Percentiles rank a stretch among this genome's conserved stretches.
phyloP scores from a whole-genome alignment of 2,329 filamentous ascomycete species.

The Thelonectria blattea region DNA sequence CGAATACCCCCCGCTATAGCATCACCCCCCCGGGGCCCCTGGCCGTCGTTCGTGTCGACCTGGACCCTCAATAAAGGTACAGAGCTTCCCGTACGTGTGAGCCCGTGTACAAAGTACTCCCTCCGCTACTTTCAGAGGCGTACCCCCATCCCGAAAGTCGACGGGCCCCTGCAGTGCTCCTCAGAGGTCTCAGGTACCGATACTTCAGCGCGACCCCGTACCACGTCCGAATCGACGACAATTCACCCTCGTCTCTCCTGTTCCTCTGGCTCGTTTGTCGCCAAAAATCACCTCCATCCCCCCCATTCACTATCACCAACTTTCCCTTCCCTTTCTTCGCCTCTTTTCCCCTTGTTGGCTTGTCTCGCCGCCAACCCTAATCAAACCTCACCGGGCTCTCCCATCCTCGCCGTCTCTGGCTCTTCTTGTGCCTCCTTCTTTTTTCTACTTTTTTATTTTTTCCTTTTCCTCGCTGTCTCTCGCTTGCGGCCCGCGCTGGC shows the following conservation, averaged over 20 bases:
- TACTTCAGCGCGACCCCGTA: constrained; percentile 12
- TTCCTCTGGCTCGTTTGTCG: constrained; percentile 6
- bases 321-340: constrained; percentile 2
- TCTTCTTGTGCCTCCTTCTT: constrained; percentile 5
- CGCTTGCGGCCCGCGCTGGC: constrained; percentile 35
- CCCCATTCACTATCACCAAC: constrained; percentile 15
- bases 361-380: constrained; percentile 13
- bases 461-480: constrained; percentile 11
- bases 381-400: neutral
- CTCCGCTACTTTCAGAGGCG: neutral
- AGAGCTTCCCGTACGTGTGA: neutral
- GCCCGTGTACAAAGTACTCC: too few species aligned
- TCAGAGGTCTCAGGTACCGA: constrained; percentile 17
- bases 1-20: constrained; percentile 2
- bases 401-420: constrained; percentile 2
- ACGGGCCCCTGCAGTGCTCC: constrained; percentile 5
- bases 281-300: constrained; percentile 18
- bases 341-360: constrained; percentile 5
- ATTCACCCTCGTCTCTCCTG: constrained; percentile 24
- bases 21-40: constrained; percentile 13
- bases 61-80: constrained; percentile 6
- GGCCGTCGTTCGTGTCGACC: constrained; percentile 21
- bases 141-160: constrained; percentile 12
- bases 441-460: constrained; percentile 6
- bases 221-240: constrained; percentile 16